Base-by-base conservation (phyloP, 495 filamentous ascomycete genomes). In the Xylaria sp. region DNA sequence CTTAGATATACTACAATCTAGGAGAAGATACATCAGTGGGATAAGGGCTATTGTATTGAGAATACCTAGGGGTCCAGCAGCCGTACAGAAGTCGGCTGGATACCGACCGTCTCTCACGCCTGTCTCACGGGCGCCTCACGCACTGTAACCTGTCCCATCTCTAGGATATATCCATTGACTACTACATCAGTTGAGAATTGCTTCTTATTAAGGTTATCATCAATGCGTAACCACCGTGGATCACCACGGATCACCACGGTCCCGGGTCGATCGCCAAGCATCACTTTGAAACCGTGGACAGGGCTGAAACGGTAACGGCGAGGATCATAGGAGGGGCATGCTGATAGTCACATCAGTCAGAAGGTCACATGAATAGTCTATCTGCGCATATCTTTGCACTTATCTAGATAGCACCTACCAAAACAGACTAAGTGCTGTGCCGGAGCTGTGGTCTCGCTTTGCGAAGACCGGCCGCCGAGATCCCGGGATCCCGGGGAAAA, bases 201-300 rank as follows among this genome's bases (percentile, higher is more conserved):
- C 26, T 21, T 40, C 35, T 43, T 67, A 31, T 53, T 67, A 15
- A 55, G 64, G 46, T 19, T 29, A 67, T 55, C 21, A 33, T 67
- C 15, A 55, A 67, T 41, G 64, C 64, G 21, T 41, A n/a, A 3
- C 48, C n/a, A 33, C 31, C 40, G 24, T 35, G 52, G 66, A 40
- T 68, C 66, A 58, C 66, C 43, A 59, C 67, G 67, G 67, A 61
- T 69, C 67, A 61, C 67, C 67, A 37, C 17, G 52, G 21, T 61
- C 67, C 67, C 53, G 67, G 67, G 44, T 46, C 53, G 40, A 59
- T 61, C 40, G 31, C 35, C 50, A 44, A 59, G 29, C 44, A n/a
- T n/a, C 12, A 55, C 7, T 41, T 41, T 55, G 64, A 67, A 67
- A 67, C 64, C 31, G 31, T 35, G 3, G 35, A 48, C 64, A 55